Percentiles rank a stretch among this genome's conserved stretches.
phyloP scores from a whole-genome alignment of 768 basidiomycete genomes.

The Sistotremastrum suecicum region DNA sequence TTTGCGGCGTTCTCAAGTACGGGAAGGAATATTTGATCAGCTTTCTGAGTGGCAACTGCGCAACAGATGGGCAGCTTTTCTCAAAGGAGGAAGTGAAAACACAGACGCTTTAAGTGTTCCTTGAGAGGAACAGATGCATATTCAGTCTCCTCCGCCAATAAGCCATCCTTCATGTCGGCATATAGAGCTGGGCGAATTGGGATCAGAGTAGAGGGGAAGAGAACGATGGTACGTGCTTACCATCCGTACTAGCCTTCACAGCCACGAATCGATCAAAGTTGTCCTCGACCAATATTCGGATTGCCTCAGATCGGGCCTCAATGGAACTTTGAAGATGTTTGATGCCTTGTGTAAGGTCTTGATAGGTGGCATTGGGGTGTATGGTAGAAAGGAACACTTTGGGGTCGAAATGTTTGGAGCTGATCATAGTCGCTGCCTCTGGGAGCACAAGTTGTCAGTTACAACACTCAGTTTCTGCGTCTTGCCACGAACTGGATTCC shows the following conservation, averaged over 20 bases:
- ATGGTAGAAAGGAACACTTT: slow-evolving; percentile 83
- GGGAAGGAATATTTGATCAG: slow-evolving; percentile 90
- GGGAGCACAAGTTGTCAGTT: slow-evolving; percentile 3
- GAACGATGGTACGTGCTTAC: slow-evolving; percentile 24
- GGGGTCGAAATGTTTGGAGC: slow-evolving; percentile 92
- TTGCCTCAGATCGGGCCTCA: slow-evolving; percentile 87
- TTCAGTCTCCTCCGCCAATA: slow-evolving; percentile 62
- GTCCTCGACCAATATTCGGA: slow-evolving; percentile 88
- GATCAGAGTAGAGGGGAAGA: neutral
- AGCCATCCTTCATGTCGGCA: slow-evolving; percentile 84
- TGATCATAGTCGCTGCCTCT: slow-evolving; percentile 75
- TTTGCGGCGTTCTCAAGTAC: slow-evolving; percentile 93
- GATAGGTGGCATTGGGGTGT: slow-evolving; percentile 91
- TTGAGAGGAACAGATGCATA: slow-evolving; percentile 72
- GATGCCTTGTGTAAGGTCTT: slow-evolving; percentile 75
- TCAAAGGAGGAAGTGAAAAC: neutral
- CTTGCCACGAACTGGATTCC: slow-evolving; percentile 51
- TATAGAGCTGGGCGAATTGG: slow-evolving; percentile 49
- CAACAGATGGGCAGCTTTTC: neutral
- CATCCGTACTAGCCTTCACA: slow-evolving; percentile 93
- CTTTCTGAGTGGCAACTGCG: slow-evolving; percentile 79
- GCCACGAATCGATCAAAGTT: slow-evolving; percentile 97
- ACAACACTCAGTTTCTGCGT: slow-evolving; percentile 5
- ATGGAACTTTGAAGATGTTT: slow-evolving; percentile 61
- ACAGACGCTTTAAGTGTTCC: slow-evolving; percentile 74